Base-by-base conservation (phyloP, 208 protist genomes). In the Trypanosomatidae sp. region DNA sequence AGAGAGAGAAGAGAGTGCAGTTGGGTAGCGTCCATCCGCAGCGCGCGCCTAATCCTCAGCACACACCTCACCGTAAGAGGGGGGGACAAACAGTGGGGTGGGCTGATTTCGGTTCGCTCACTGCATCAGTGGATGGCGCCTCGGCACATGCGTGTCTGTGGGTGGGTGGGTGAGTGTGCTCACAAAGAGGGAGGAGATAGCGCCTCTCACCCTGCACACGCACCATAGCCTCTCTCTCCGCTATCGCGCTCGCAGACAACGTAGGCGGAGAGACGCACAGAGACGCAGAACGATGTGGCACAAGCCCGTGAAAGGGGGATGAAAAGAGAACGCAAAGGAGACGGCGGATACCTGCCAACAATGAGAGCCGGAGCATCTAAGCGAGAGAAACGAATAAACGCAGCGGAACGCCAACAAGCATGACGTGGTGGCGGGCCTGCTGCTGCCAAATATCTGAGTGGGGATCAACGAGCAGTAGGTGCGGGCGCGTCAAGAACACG, bases 21-120 rank as follows among this genome's bases (percentile, higher is more conserved):
- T 17, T 43, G 6, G 58, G 39, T 65, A 9, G 39, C 33, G 3
- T 39, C 44, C 28, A 46, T 65, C 33, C 15, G 5, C 33, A 65
- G 60, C 22, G 60, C 9, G 39, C 33, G 60, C 60, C 60, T 65
- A 65, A 65, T 65, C 60, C 39, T 65, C 60, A 65, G 60, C 60
- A 39, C 60, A 46, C 33, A 47, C 30, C 60, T 47, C 39, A 8
- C 36, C 8, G 22, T 47, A 46, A 10, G 13, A 28, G 60, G 8
- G 55, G 46, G 46, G 12, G 12, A 49, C 1, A 44, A 25, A 47
- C 13, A 25, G 36, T 22, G 60, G 44, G 39, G 25, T 44, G 22
- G 7, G 19, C 60, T 65, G 60, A 65, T 47, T 65, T 65, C 17
- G 39, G 39, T 65, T 46, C 39, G 33, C 60, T 25, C 19, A 39